Percentiles rank a stretch among this genome's conserved stretches.
Evolutionary conservation across 2,329 filamentous ascomycete genomes (phyloP).

Genomic region (Aureobasidium sp.): DNA sequence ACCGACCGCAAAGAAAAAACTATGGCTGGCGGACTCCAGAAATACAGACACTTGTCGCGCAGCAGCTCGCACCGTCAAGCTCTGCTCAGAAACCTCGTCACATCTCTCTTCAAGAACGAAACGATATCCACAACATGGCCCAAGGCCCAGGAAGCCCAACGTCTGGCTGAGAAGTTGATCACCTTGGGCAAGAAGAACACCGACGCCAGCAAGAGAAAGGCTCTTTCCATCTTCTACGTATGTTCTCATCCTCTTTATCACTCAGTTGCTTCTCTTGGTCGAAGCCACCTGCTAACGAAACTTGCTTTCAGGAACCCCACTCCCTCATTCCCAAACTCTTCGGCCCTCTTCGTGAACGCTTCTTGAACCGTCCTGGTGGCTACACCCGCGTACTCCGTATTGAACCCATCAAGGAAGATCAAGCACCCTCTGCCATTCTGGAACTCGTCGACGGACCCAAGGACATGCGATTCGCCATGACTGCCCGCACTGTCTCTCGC

Average conservation of each 20-base stretch:
- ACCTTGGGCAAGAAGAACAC: conserved; percentile 92
- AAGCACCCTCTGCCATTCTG: conserved; percentile 82
- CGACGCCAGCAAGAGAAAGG: conserved; percentile 66
- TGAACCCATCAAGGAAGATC: conserved; percentile 80
- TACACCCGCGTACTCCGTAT: conserved; percentile 93
- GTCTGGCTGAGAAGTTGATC: conserved; percentile 87
- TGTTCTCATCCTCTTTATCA: conserved; percentile 27
- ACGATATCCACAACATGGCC: conserved; percentile 90
- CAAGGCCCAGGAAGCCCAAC: conserved; percentile 95
- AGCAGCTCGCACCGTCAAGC: conserved; percentile 82
- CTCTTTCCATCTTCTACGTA: conserved; percentile 74
- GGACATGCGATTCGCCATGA: conserved; percentile 92
- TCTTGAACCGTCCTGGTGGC: conserved; percentile 71
- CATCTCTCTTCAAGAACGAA: conserved; percentile 87
- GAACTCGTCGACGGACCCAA: conserved; percentile 91
- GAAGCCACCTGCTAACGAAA: neutral
- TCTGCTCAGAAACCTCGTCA: conserved; percentile 90
- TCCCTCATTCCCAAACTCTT: conserved; percentile 79
- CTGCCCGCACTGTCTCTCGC: conserved; percentile 72
- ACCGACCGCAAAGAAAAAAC: conserved; percentile 17
- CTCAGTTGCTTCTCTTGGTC: neutral
- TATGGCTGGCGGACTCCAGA: conserved; percentile 82
- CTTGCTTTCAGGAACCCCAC: conserved; percentile 53
- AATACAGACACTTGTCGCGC: conserved; percentile 83
- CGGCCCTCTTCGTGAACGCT: conserved; percentile 71